These are phyloP conservation scores for Xylariaceae sp. DNA, from an alignment of 2,329 filamentous ascomycete species.

Conservation along the genomic window DNA sequence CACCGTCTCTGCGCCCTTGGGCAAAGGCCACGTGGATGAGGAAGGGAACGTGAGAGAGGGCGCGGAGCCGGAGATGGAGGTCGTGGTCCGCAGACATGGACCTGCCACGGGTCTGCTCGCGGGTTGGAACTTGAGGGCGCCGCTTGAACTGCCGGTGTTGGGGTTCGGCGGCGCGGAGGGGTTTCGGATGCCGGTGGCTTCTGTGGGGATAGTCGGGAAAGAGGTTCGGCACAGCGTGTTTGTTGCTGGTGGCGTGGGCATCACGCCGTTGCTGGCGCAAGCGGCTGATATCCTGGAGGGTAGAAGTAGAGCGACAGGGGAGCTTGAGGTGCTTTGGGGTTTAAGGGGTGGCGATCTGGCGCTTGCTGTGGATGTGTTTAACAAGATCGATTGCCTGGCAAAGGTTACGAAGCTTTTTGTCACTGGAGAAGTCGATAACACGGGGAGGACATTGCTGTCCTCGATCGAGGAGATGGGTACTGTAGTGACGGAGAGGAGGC, in stretches of 20 bases:
- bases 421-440: slow-evolving; percentile 41
- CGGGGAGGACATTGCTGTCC: slow-evolving; percentile 31
- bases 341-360: slow-evolving; percentile 57
- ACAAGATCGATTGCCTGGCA: slow-evolving; percentile 46
- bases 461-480: slow-evolving; percentile 32
- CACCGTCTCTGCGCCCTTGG: slow-evolving; percentile 60
- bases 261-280: slow-evolving; percentile 76
- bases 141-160: slow-evolving; percentile 61
- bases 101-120: slow-evolving; percentile 64
- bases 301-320: slow-evolving; percentile 14
- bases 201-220: not conserved
- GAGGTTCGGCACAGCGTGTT: slow-evolving; percentile 48
- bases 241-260: slow-evolving; percentile 75
- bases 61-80: slow-evolving; percentile 54
- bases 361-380: slow-evolving; percentile 57
- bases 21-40: slow-evolving; percentile 10
- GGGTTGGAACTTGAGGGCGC: slow-evolving; percentile 44
- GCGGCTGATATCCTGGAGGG: slow-evolving; percentile 44
- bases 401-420: slow-evolving; percentile 57
- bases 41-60: slow-evolving; percentile 12
- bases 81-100: slow-evolving; percentile 68
- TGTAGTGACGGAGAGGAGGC: slow-evolving; percentile 31
- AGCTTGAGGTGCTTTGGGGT: slow-evolving; percentile 64
- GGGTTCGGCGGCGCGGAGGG: slow-evolving; percentile 65
- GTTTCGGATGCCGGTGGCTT: slow-evolving; percentile 32